phyloP scores from a whole-genome alignment of 2,329 filamentous ascomycete species.

The Raffaelea deltoideospora region DNA sequence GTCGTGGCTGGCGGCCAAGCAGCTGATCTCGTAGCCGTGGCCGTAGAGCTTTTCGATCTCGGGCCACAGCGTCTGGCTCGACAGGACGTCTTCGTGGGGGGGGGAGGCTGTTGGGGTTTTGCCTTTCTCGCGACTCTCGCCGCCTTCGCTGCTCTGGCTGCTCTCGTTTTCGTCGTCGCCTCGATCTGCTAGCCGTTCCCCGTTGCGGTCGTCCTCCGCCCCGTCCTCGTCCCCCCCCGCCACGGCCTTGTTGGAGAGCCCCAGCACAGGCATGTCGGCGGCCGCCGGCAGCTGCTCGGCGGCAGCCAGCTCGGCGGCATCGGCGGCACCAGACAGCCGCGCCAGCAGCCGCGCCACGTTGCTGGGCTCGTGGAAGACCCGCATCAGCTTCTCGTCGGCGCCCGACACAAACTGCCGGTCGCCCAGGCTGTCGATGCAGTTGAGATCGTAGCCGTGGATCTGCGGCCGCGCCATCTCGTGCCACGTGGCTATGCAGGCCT shows the following conservation, averaged over 20 bases:
- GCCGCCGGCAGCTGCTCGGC: slow-evolving; percentile 55
- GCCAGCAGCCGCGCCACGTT: slow-evolving; percentile 63
- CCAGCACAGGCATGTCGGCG: slow-evolving; percentile 87
- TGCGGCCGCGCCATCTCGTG: slow-evolving; percentile 92
- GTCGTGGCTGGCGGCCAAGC: slow-evolving; percentile 63
- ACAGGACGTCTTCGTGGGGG: slow-evolving; percentile 78
- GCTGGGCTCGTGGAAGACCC: slow-evolving; percentile 82
- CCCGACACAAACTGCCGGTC: slow-evolving; percentile 74
- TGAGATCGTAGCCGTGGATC: slow-evolving; percentile 95
- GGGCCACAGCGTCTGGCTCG: slow-evolving; percentile 85
- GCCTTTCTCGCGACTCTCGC: slow-evolving; percentile 45
- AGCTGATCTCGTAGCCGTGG: slow-evolving; percentile 92
- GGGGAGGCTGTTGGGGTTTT: too few relatives aligned
- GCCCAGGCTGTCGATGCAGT: slow-evolving; percentile 71
- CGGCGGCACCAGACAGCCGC: slow-evolving; percentile 38
- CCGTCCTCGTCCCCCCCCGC: slow-evolving; percentile 25
- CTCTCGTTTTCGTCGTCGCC: too few relatives aligned
- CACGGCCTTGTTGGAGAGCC: slow-evolving; percentile 92
- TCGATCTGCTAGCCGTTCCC: slow-evolving; percentile 7
- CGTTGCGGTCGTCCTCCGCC: slow-evolving; percentile 29
- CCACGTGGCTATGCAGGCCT: slow-evolving; percentile 43
- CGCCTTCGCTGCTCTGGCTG: slow-evolving; percentile 23
- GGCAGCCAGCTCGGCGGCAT: slow-evolving; percentile 19
- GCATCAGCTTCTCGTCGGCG: slow-evolving; percentile 93
- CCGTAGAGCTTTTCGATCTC: slow-evolving; percentile 95